These are phyloP conservation scores for Yarrowia osloensis DNA, from an alignment of 805 yeast genomes.

Conservation along the genomic window DNA sequence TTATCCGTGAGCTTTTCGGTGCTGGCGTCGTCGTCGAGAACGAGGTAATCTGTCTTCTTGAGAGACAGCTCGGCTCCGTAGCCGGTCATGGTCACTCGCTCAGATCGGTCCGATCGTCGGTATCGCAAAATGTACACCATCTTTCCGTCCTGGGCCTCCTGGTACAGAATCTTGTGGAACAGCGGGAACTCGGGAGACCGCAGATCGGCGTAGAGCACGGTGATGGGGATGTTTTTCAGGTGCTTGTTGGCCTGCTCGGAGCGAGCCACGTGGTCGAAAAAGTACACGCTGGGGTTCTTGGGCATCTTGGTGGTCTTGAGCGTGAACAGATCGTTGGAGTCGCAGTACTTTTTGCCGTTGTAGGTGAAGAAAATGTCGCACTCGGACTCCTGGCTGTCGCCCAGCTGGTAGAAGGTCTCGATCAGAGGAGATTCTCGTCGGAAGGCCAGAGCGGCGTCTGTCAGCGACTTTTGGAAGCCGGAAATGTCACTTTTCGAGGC, in stretches of 20 bases:
- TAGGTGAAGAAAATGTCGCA: constrained; percentile 53
- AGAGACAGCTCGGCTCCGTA: constrained; percentile 67
- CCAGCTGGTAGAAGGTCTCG: constrained; percentile 57
- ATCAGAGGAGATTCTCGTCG: constrained; percentile 62
- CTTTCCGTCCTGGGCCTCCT: constrained; percentile 64
- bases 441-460: constrained; percentile 51
- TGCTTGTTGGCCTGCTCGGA: constrained; percentile 36
- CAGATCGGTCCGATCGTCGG: constrained; percentile 44
- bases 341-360: constrained; percentile 60
- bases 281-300: constrained; percentile 38
- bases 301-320: constrained; percentile 56
- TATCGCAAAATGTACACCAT: constrained; percentile 77
- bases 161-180: constrained; percentile 60
- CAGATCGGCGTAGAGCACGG: constrained; percentile 69
- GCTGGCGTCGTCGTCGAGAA: constrained; percentile 58
- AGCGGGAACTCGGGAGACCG: constrained; percentile 51
- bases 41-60: constrained; percentile 67
- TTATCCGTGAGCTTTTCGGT: constrained; percentile 31
- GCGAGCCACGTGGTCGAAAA: constrained; percentile 69
- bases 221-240: constrained; percentile 49
- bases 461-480: constrained; percentile 34
- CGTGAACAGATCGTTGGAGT: constrained; percentile 75
- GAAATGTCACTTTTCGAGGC: constrained; percentile 32
- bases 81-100: constrained; percentile 46
- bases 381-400: constrained; percentile 46